Base-by-base conservation (phyloP, 2,329 filamentous ascomycete genomes). In the Cladosporium austrohemisphaericum region DNA sequence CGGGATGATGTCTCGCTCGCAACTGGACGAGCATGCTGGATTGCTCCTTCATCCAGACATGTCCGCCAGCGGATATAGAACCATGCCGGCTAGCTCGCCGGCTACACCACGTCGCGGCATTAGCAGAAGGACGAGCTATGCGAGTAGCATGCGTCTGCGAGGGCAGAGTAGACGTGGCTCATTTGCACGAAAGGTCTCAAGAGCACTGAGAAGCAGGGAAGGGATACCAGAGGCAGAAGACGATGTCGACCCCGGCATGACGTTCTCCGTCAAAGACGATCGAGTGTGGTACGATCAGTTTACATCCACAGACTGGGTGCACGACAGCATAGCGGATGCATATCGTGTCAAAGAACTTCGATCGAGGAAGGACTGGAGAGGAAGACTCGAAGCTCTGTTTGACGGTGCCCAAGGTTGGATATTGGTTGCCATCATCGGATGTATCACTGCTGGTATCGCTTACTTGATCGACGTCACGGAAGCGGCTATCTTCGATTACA, bases 201-300 rank as follows among this genome's bases (percentile, higher is more conserved):
- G 55, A 43, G 58, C 60, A 1, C 32, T 63, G 11, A 49, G 54
- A 10, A 44, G 40, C n/a, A 25, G 16, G 22, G 20, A 55, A 50
- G 11, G 55, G 60, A 41, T 49, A 52, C 23, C 52, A 50, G 46
- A 46, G 49, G 40, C 52, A 41, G 32, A 44, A 28, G 29, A 48
- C 49, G 29, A 77, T 76, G 53, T 71, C 84, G 68, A 68, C 76
- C 82, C 85, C 54, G 84, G 83, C 41, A 86, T 84, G 61, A 72
- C 76, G 26, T 84, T 81, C 4, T 70, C 86, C 8, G 84, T 82
- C 59, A 74, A 84, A 43, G 88, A 96, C 63, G 90, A 97, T 58
- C 84, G 93, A 52, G 86, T 94, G 8, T 97, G 93, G 93, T 97
- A 97, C 70, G 93, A 98, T 73, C 93, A 98, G 69, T 95, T 95